Evolutionary conservation across 495 filamentous ascomycete species (phyloP).

Genomic region (Penicillium turbatum): DNA sequence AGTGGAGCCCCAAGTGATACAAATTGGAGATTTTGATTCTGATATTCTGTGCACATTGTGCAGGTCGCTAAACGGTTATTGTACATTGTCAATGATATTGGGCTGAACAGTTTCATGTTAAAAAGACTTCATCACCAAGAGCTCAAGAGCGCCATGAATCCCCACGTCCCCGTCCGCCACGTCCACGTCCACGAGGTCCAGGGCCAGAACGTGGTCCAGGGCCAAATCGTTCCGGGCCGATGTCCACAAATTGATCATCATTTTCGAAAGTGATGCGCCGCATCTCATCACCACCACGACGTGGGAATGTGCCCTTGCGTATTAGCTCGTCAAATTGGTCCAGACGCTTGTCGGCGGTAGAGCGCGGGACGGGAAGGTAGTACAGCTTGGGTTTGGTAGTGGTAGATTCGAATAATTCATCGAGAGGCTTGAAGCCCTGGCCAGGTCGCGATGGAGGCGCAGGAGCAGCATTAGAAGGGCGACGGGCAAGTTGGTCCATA

Average conservation of each 20-base stretch:
- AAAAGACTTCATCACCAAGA: too few species aligned
- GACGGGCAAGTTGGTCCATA: conserved; percentile 19
- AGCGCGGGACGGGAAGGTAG: conserved; percentile 51
- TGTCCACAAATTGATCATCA: conserved; percentile 64
- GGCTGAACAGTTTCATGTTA: not conserved
- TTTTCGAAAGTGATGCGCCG: conserved; percentile 78
- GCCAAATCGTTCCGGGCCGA: conserved; percentile 54
- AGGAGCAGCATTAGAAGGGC: conserved; percentile 19
- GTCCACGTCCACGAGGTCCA: conserved; percentile 31
- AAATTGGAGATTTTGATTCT: not conserved
- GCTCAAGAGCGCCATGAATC: conserved; percentile 6
- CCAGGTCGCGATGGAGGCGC: conserved; percentile 27
- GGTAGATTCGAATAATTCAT: conserved; percentile 60
- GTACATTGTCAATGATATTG: conserved; percentile 1
- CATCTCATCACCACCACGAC: conserved; percentile 57
- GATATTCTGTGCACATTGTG: not conserved
- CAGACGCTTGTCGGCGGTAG: conserved; percentile 57
- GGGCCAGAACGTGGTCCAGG: conserved; percentile 39
- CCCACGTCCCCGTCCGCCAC: conserved; percentile 25
- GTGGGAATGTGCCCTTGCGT: conserved; percentile 41
- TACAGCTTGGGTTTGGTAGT: conserved; percentile 66
- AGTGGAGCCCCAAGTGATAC: not conserved
- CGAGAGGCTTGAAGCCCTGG: conserved; percentile 55
- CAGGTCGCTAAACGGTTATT: not conserved
- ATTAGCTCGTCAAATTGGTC: conserved; percentile 55